Conservation (phyloP, 768 basidiomycete genomes). For the Kwoniella newhampshirensis region DNA sequence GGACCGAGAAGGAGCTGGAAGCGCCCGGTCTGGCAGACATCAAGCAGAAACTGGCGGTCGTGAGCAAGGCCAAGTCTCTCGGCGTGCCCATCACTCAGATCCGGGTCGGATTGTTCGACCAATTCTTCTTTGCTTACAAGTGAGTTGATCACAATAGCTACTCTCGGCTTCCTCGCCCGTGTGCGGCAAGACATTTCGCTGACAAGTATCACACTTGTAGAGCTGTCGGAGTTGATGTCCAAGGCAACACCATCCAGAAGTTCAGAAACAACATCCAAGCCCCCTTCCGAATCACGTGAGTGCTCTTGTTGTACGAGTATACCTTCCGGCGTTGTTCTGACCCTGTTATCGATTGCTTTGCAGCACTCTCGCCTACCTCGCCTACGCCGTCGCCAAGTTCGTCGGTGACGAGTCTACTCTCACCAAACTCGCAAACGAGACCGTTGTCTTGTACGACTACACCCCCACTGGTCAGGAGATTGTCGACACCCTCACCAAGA, state of each 20-base stretch:
- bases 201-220: background rate
- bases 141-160: constrained; percentile 6
- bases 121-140: constrained; percentile 14
- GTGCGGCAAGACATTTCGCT: background rate
- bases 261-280: constrained; percentile 7
- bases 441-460: constrained; percentile 5
- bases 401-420: background rate
- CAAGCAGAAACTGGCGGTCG: constrained; percentile 7
- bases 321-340: no score
- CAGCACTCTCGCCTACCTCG: constrained; percentile 9
- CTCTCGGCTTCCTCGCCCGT: background rate
- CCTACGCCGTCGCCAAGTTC: constrained; percentile 2
- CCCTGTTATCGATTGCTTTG: background rate
- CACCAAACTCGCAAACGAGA: background rate
- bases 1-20: constrained; percentile 16
- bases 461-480: constrained; percentile 8
- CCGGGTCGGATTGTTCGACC: constrained; percentile 8
- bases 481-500: constrained; percentile 4
- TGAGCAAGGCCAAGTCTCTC: constrained; percentile 1
- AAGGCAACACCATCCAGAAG: constrained; percentile 15
- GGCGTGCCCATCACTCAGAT: constrained; percentile 15
- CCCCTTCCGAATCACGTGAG: constrained; percentile 14
- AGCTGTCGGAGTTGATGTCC: constrained; percentile 15
- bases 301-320: no score
- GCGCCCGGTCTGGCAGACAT: constrained; percentile 3